Conservation (phyloP, 176 grass and related monocot genomes). For the Thalia dealbata region DNA sequence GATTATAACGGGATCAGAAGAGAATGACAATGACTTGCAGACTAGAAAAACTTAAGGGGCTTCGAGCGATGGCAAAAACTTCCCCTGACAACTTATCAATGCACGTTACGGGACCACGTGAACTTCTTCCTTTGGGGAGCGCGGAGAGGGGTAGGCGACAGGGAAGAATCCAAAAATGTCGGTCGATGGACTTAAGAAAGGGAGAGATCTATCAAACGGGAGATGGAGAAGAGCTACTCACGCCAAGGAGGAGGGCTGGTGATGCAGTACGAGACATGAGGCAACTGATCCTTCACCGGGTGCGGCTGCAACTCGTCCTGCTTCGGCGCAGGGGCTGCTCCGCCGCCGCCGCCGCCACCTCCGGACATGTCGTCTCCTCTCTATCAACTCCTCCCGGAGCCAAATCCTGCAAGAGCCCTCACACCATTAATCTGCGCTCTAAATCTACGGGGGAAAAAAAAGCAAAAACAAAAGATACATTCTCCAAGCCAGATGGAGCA, state of each 20-base stretch:
- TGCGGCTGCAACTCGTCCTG: constrained; percentile 89
- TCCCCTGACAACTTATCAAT: neutral
- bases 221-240: constrained; percentile 21
- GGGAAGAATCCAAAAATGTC: neutral
- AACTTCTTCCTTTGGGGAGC: neutral
- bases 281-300: constrained; percentile 86
- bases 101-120: neutral
- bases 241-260: constrained; percentile 97
- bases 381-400: neutral
- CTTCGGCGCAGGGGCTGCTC: constrained; percentile 65
- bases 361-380: constrained; percentile 47
- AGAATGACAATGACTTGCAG: neutral
- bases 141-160: neutral
- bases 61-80: neutral
- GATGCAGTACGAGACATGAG: constrained; percentile 85
- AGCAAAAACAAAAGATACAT: neutral
- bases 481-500: neutral
- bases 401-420: neutral
- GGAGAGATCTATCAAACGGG: neutral
- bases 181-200: neutral
- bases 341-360: constrained; percentile 47
- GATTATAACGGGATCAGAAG: neutral
- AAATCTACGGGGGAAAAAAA: neutral
- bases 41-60: neutral
- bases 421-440: neutral